Evolutionary conservation across 1,139 yeast species (phyloP).

Genomic region (Diutina siamensis): DNA sequence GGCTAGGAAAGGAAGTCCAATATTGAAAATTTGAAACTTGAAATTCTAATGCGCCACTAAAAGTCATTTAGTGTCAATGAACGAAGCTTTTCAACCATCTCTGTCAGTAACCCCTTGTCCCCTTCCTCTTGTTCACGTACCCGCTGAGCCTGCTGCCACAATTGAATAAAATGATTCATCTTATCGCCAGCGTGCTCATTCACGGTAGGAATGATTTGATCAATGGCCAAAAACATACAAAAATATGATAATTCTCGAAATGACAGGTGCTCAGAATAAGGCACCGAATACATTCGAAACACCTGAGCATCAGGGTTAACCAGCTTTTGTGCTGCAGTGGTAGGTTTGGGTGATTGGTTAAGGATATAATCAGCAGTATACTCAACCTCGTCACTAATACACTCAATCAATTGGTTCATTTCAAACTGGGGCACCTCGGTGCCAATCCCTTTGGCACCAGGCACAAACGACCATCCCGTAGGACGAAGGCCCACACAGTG

Average conservation of each 20-base stretch:
- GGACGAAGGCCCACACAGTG: slow-evolving; percentile 60
- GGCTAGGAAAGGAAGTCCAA: no score
- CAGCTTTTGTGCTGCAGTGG: slow-evolving; percentile 10
- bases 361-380: background rate
- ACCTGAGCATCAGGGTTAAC: slow-evolving; percentile 18
- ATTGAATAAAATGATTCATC: background rate
- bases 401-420: slow-evolving; percentile 2
- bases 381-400: background rate
- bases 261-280: slow-evolving; percentile 92
- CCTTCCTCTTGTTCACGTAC: background rate
- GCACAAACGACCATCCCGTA: slow-evolving; percentile 72
- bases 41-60: no score
- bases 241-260: slow-evolving; percentile 67
- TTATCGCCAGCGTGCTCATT: slow-evolving; percentile 15
- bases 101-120: no score
- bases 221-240: slow-evolving; percentile 38
- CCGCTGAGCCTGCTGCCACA: background rate
- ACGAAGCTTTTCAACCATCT: no score
- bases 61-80: no score
- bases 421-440: slow-evolving; percentile 5
- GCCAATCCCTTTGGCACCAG: slow-evolving; percentile 8
- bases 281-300: slow-evolving; percentile 49
- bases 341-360: background rate
- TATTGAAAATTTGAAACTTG: no score
- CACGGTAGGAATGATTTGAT: slow-evolving; percentile 70